Conservation (phyloP, 1,284 basidiomycete genomes). For the Papiliotrema fonsecae region DNA sequence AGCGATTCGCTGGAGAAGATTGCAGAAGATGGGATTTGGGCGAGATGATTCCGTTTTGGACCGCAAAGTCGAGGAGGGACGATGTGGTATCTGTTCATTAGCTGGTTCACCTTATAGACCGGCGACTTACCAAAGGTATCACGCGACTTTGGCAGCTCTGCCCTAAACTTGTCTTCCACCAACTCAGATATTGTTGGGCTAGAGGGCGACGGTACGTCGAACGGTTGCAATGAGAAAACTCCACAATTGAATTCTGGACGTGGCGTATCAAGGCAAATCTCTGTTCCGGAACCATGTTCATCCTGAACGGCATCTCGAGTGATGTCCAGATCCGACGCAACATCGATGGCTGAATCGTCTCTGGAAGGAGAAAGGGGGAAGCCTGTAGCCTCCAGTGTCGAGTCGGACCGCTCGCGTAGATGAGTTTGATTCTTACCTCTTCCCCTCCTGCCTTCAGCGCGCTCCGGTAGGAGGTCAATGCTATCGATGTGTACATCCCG, state of each 20-base stretch:
- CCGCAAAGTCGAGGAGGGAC: background rate
- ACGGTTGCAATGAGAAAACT: background rate
- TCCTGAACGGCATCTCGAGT: background rate
- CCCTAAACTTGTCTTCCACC: background rate
- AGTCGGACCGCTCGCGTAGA: too few relatives aligned
- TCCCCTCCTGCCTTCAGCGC: too few relatives aligned
- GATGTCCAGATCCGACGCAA: too few relatives aligned
- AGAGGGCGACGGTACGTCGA: background rate
- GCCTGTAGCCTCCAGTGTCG: too few relatives aligned
- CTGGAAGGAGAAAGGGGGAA: too few relatives aligned
- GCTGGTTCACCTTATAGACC: too few relatives aligned
- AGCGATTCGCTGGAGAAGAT: background rate
- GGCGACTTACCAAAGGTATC: too few relatives aligned
- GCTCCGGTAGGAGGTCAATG: too few relatives aligned
- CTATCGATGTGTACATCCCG: too few relatives aligned
- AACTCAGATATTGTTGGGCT: background rate
- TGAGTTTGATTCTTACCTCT: too few relatives aligned
- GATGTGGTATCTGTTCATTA: background rate
- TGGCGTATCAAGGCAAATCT: slow-evolving; percentile 2
- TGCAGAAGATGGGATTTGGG: background rate
- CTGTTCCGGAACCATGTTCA: background rate
- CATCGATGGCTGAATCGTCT: too few relatives aligned
- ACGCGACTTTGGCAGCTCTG: too few relatives aligned
- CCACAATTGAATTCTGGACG: background rate
- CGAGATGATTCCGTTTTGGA: slow-evolving; percentile 1